Evolutionary conservation across 139 green algal species (phyloP).

Genomic region (Chlamydomonas applanata): DNA sequence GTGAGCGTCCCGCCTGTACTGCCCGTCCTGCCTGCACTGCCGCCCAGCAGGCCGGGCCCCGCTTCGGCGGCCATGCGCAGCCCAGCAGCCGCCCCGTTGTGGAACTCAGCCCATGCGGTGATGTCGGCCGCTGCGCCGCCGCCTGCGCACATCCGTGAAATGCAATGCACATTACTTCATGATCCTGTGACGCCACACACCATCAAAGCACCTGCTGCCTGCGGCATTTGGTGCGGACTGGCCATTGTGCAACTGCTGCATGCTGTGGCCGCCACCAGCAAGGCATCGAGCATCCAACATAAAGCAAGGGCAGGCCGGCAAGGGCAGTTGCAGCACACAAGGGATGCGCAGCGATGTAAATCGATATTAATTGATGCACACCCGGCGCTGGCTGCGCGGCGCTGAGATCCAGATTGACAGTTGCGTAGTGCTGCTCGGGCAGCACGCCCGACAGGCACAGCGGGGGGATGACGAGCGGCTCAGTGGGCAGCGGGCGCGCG

Average conservation of each 20-base stretch:
- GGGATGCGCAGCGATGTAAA: too few relatives aligned
- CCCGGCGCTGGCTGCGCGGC: conserved; percentile 45
- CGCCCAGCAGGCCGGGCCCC: neutral
- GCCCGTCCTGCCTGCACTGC: neutral
- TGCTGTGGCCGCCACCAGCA: neutral
- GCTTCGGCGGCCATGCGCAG: conserved; percentile 53
- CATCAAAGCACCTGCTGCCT: too few relatives aligned
- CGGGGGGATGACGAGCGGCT: conserved; percentile 69
- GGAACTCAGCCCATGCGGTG: conserved; percentile 94
- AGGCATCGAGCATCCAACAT: neutral
- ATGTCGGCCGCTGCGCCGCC: conserved; percentile 64
- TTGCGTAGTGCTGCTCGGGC: conserved; percentile 46
- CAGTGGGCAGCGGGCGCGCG: conserved; percentile 63
- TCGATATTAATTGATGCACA: neutral
- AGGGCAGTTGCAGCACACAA: neutral
- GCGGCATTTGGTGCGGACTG: too few relatives aligned
- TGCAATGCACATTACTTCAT: too few relatives aligned
- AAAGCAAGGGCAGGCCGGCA: neutral
- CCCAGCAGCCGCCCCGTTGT: conserved; percentile 89
- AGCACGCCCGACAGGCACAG: conserved; percentile 69
- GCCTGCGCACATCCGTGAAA: conserved; percentile 22
- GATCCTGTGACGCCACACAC: too few relatives aligned
- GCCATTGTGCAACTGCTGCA: neutral
- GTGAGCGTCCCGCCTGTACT: conserved; percentile 42
- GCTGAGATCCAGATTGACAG: conserved; percentile 76